Evolutionary conservation across 805 yeast species (phyloP).

Genomic region (Metschnikowia sp.): DNA sequence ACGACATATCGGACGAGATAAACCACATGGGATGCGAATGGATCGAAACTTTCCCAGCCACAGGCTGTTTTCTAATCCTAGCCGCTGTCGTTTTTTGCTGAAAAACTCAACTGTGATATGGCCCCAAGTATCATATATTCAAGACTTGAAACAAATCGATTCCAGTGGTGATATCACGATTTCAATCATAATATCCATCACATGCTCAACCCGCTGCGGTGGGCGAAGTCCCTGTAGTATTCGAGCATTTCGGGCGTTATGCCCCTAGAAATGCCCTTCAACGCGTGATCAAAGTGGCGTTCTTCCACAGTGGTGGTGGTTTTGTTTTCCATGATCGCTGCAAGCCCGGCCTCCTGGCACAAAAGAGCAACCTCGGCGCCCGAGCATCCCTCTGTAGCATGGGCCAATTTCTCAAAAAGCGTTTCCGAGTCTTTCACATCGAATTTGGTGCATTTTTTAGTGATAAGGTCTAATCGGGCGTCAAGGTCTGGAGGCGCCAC

Average conservation of each 20-base stretch:
- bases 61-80: too few relatives aligned
- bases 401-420: constrained; percentile 53
- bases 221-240: constrained; percentile 61
- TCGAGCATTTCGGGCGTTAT: constrained; percentile 83
- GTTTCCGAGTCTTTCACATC: constrained; percentile 39
- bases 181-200: neutral
- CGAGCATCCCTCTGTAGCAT: constrained; percentile 80
- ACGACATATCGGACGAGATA: too few relatives aligned
- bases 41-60: too few relatives aligned
- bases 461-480: constrained; percentile 76
- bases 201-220: constrained; percentile 32
- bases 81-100: too few relatives aligned
- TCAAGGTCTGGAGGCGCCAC: constrained; percentile 86
- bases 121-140: too few relatives aligned
- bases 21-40: too few relatives aligned
- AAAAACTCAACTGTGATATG: too few relatives aligned
- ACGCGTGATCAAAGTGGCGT: constrained; percentile 70
- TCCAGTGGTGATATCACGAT: too few relatives aligned
- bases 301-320: constrained; percentile 51
- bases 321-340: constrained; percentile 82
- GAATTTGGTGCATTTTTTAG: constrained; percentile 68
- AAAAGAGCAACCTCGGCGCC: constrained; percentile 93
- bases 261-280: constrained; percentile 65
- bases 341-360: constrained; percentile 93
- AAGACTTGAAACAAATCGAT: too few relatives aligned